phyloP scores from a whole-genome alignment of 495 filamentous ascomycete genomes.

The Penicillium coffeae region DNA sequence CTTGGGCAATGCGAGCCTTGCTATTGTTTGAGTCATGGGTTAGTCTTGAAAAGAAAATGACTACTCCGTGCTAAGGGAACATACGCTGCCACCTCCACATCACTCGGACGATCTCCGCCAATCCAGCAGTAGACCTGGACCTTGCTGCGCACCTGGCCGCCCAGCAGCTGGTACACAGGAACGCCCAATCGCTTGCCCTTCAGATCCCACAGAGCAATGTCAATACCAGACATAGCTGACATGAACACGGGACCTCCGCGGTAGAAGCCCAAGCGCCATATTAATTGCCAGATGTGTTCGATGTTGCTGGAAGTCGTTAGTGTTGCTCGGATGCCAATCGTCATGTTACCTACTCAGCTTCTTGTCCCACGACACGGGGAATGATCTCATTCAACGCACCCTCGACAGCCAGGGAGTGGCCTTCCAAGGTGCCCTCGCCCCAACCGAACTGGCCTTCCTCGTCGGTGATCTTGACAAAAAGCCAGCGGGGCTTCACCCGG shows the following conservation, averaged over 20 bases:
- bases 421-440: conserved; percentile 78
- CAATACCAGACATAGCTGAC: conserved; percentile 74
- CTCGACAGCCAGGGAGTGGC: conserved; percentile 76
- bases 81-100: conserved; percentile 58
- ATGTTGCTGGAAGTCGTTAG: conserved; percentile 42
- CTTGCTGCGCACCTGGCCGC: conserved; percentile 71
- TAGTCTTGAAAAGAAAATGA: background rate
- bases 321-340: background rate
- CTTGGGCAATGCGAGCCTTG: conserved; percentile 63
- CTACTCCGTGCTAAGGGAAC: background rate
- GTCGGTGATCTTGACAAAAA: conserved; percentile 77
- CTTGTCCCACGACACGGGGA: conserved; percentile 60
- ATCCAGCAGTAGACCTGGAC: conserved; percentile 84
- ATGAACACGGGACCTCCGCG: conserved; percentile 82
- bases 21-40: conserved; percentile 17
- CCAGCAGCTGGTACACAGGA: conserved; percentile 69
- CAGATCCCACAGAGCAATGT: conserved; percentile 81
- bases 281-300: conserved; percentile 76
- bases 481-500: conserved; percentile 73
- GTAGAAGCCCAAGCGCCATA: conserved; percentile 72
- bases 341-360: conserved; percentile 60
- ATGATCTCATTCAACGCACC: conserved; percentile 69
- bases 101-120: conserved; percentile 72
- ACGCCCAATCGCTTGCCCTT: conserved; percentile 60
- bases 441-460: conserved; percentile 64